Conservation (phyloP, 345 rosid genomes). For the Heritiera littoralis region DNA sequence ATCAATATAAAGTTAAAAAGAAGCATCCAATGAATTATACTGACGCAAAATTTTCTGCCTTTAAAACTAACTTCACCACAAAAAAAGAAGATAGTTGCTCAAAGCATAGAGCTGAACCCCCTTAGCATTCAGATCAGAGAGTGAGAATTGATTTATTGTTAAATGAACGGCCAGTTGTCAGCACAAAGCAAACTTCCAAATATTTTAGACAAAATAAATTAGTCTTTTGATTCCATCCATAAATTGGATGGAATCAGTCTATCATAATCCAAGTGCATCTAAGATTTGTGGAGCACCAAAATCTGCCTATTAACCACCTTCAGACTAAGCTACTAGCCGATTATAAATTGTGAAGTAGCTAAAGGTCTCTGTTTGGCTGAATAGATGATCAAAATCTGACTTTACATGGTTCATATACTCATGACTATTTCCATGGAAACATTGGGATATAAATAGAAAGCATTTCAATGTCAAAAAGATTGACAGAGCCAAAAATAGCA, state of each 20-base stretch:
- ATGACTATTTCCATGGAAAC: not conserved
- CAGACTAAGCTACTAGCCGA: not conserved
- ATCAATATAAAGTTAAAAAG: not conserved
- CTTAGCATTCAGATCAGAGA: not conserved
- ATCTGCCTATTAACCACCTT: not conserved
- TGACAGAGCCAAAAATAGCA: too few species aligned
- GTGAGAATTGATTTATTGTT: not conserved
- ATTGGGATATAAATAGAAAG: not conserved
- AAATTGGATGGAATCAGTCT: not conserved
- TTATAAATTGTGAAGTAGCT: not conserved
- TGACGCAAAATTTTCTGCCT: not conserved
- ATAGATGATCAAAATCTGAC: not conserved
- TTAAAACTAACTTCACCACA: not conserved
- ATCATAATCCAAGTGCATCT: not conserved
- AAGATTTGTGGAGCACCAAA: not conserved
- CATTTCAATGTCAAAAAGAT: not conserved
- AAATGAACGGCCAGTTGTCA: not conserved
- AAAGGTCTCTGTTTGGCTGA: not conserved
- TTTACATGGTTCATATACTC: not conserved
- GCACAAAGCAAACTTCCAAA: not conserved
- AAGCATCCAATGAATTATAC: not conserved
- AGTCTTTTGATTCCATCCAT: not conserved
- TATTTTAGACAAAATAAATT: not conserved
- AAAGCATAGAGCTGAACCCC: not conserved
- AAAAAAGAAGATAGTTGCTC: not conserved